Base-by-base conservation (phyloP, 2,329 filamentous ascomycete genomes). In the Shiraia bambusicola region DNA sequence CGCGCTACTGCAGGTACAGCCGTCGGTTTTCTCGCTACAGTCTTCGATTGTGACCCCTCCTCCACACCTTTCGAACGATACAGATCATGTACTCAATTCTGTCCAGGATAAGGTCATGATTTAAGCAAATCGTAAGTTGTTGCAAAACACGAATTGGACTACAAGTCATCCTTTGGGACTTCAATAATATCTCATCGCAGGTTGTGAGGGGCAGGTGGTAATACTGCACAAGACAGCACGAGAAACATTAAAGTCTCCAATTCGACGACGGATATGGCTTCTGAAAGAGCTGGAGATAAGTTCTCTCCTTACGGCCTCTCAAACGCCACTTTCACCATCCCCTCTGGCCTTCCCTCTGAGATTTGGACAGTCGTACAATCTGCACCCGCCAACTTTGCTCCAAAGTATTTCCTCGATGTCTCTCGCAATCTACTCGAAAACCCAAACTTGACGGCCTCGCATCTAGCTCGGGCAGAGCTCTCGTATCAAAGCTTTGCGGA, bases 381-480 rank as follows among this genome's bases (percentile, higher is more conserved):
- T 7, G 59, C 59, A n/a, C 59, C 61, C 10, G 88, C 86, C 63
- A 74, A 73, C 10, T 91, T 90, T 61, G 70, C 76, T 12, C 76
- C 82, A 1, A 72, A 76, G 22, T 72, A 81, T 40, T 92, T 90
- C 63, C 69, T 75, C 45, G 67, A 76, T 28, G 83, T 87, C 35
- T 87, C 89, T 81, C 70, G 82, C 54, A 88, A 91, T 58, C 73
- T 91, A 42, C 79, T 92, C 50, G 79, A 78, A 53, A 91, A 92
- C 57, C 88, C 88, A 1, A 92, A 93, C 52, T 75, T 89, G 67
- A 89, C 88, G 51, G 87, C 86, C 0, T 82, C 78, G 12, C 87
- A 86, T 77, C 75, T 93, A 1, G 88, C 90, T 58, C 81, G 88
- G 22, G 88, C 87, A 33, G 87, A 93, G 58, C 82, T 92, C 17